Base-by-base conservation (phyloP, 2,329 filamentous ascomycete genomes). In the Metarhizium sp. region DNA sequence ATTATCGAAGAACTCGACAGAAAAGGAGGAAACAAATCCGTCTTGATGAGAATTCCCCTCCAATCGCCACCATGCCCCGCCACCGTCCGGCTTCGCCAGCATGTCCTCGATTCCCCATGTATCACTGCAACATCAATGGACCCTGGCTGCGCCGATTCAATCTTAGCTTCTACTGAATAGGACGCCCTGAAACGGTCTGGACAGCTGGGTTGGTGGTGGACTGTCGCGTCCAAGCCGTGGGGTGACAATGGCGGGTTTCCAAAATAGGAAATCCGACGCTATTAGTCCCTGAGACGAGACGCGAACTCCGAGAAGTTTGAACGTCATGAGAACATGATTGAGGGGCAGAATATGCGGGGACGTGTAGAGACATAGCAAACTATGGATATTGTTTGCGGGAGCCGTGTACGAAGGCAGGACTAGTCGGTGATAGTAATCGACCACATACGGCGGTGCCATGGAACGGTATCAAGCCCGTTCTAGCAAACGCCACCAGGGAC, bases 231-330 rank as follows among this genome's bases (percentile, higher is more conserved):
- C 36, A 46, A 20, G 32, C 30, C 38, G 11, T 30, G 43, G 40
- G 50, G 51, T 32, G 20, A 14, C 29, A 11, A 53, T 34, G 50
- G 51, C 60, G 60, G 60, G 51, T 59, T 59, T 55, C 62, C 61
- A 38, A 50, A 56, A 58, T 47, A 34, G 62, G 62, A 59, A 59
- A 60, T 47, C 62, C 62, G 62, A 32, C 18, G 3, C n/a, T 43
- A 3, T 16, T 48, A 30, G 45, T 48, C n/a, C 45, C 20, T 16
- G 32, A 46, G 32, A 34, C 14, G 20, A 6, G 13, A 18, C 20
- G 32, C 32, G 7, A 34, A 8, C 32, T 7, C 32, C 29, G 16
- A 20, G 42, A 7, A 47, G 29, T 47, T 48, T 51, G 3, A 20
- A 51, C 47, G 53, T 55, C 53, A 51, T 48, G 47, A 55, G 53